A percentile compares a stretch with the other conserved stretches of the same genome.
phyloP scores from a whole-genome alignment of 169 alveolate species.

The Cryptosporidium xiaoi region DNA sequence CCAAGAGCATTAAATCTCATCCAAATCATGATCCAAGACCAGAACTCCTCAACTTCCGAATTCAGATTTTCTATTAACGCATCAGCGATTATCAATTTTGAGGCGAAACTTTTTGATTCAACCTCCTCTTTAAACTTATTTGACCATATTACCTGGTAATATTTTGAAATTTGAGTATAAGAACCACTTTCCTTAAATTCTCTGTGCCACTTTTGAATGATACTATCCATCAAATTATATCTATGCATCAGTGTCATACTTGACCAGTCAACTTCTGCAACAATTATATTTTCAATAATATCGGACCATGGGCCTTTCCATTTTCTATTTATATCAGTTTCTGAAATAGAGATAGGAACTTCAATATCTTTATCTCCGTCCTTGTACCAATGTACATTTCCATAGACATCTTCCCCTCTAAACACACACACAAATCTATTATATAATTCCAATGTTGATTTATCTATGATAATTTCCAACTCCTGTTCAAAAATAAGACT shows the following conservation, averaged over 20 bases:
- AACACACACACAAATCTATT: conserved; percentile 40
- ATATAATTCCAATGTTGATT: not conserved
- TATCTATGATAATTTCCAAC: not conserved
- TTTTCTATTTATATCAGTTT: not conserved
- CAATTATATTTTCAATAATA: conserved; percentile 9
- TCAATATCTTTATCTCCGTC: conserved; percentile 58
- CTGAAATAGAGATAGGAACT: not conserved
- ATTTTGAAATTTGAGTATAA: conserved; percentile 5
- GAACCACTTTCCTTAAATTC: conserved; percentile 23
- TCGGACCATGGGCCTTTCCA: conserved; percentile 63
- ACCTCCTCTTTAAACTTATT: not conserved
- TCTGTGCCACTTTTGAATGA: conserved; percentile 45
- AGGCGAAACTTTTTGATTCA: not conserved
- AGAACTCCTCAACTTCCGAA: conserved; percentile 14
- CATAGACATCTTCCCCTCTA: conserved; percentile 31
- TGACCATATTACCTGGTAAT: conserved; percentile 24
- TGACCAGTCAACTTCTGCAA: conserved; percentile 69
- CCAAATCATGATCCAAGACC: conserved; percentile 78
- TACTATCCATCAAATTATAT: conserved; percentile 53
- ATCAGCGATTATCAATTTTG: not conserved
- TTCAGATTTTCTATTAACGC: not conserved
- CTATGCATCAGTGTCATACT: conserved; percentile 69
- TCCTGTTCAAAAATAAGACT: conserved; percentile 40
- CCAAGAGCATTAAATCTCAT: conserved; percentile 80
- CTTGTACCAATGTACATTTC: conserved; percentile 47